These are phyloP conservation scores for Wickerhamomyces chambardii DNA, from an alignment of 805 yeast genomes.

Conservation along the genomic window DNA sequence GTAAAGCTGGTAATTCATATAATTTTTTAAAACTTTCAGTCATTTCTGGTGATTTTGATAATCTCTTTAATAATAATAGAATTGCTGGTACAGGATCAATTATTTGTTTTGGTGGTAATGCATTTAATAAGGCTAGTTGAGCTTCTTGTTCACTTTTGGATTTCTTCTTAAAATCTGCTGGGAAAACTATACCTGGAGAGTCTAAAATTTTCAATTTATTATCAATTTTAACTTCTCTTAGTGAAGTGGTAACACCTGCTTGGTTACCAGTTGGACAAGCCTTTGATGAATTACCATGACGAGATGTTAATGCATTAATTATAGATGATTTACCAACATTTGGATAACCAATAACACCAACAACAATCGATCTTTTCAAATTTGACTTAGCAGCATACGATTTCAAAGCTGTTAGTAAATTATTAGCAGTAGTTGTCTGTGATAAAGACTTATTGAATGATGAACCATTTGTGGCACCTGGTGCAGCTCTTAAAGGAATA, in stretches of 20 bases:
- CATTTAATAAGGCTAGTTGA: constrained; percentile 81
- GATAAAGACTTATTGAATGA: constrained; percentile 70
- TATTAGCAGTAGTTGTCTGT: constrained; percentile 60
- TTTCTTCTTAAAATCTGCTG: constrained; percentile 46
- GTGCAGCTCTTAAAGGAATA: constrained; percentile 76
- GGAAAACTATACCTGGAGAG: constrained; percentile 98
- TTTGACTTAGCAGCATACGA: constrained; percentile 78
- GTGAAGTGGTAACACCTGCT: constrained; percentile 92
- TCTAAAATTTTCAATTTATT: constrained; percentile 82
- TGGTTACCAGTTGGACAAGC: constrained; percentile 97
- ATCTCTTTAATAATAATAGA: constrained; percentile 62
- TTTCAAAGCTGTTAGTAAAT: constrained; percentile 73
- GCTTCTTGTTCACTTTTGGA: constrained; percentile 67
- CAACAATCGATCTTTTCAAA: constrained; percentile 81
- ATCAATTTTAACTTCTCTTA: constrained; percentile 90
- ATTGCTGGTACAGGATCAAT: constrained; percentile 82
- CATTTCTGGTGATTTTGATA: constrained; percentile 68
- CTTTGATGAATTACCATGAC: constrained; percentile 63
- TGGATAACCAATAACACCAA: constrained; percentile 96
- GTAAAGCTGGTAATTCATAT: constrained; percentile 76
- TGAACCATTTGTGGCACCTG: constrained; percentile 60
- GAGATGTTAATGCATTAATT: constrained; percentile 77
- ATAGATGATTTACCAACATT: constrained; percentile 95
- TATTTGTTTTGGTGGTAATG: constrained; percentile 81
- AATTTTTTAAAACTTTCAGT: constrained; percentile 64